Evolutionary conservation across 768 basidiomycete species (phyloP).

Genomic region (Chiua virens): DNA sequence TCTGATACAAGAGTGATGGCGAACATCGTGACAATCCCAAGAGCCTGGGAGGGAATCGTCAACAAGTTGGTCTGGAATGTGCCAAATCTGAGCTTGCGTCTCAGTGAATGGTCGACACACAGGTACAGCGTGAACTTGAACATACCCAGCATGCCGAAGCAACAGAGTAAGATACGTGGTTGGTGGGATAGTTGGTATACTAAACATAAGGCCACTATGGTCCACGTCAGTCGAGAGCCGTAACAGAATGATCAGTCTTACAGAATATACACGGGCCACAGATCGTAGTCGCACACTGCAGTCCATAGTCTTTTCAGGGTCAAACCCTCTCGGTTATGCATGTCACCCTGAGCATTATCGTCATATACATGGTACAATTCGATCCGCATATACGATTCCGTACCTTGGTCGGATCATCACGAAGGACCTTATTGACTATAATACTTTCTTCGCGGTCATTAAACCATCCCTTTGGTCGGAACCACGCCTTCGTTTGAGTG

Average conservation of each 20-base stretch:
- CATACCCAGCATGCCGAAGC: slow-evolving; percentile 54
- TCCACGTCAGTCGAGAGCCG: not conserved
- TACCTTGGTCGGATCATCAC: slow-evolving; percentile 63
- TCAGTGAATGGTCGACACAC: not conserved
- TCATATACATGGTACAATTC: too few relatives aligned
- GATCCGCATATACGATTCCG: not conserved
- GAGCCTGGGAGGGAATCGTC: slow-evolving; percentile 53
- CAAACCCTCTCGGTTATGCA: slow-evolving; percentile 70
- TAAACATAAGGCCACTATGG: slow-evolving; percentile 50
- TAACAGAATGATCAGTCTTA: not conserved
- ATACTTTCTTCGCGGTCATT: slow-evolving; percentile 61
- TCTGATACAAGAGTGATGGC: slow-evolving; percentile 51
- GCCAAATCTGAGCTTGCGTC: slow-evolving; percentile 40
- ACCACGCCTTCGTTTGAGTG: too few relatives aligned
- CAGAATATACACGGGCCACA: slow-evolving; percentile 68
- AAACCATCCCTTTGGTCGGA: too few relatives aligned
- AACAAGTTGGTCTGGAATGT: slow-evolving; percentile 63
- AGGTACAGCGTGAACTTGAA: slow-evolving; percentile 9
- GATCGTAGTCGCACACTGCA: slow-evolving; percentile 58
- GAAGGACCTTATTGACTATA: slow-evolving; percentile 55
- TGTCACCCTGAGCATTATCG: slow-evolving; percentile 35
- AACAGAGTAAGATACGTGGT: slow-evolving; percentile 58
- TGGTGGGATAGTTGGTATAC: slow-evolving; percentile 49
- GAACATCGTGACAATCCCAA: slow-evolving; percentile 54
- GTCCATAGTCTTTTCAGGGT: slow-evolving; percentile 49